Percentiles rank a stretch among this genome's conserved stretches.
These are phyloP conservation scores for Daldinia grandis DNA, from an alignment of 495 filamentous ascomycete species.

Conservation along the genomic window DNA sequence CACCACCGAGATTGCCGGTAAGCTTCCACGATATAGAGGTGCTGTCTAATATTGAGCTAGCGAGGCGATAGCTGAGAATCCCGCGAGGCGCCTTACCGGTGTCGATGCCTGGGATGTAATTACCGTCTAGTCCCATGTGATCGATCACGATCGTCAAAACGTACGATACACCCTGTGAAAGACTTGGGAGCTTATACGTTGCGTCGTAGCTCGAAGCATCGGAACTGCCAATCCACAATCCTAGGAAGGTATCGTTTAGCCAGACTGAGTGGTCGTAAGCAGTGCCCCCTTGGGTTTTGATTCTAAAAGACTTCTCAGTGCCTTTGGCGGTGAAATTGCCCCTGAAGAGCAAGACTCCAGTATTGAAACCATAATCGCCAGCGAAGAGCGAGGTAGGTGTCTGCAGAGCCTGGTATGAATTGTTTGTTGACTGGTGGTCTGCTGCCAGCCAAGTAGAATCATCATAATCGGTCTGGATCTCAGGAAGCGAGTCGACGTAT, in stretches of 20 bases:
- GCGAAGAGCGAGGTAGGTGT: conserved; percentile 73
- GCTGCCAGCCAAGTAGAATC: conserved; percentile 72
- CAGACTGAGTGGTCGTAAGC: conserved; percentile 67
- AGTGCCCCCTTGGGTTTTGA: conserved; percentile 69
- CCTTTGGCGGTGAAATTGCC: conserved; percentile 75
- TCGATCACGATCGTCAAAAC: conserved; percentile 76
- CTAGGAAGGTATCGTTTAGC: conserved; percentile 63
- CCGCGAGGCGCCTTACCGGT: conserved; percentile 75
- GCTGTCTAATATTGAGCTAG: conserved; percentile 59
- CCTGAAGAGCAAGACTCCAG: conserved; percentile 71
- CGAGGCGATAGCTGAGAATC: conserved; percentile 64
- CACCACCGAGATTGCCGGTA: conserved; percentile 79
- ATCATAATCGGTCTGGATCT: conserved; percentile 69
- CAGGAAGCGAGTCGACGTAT: conserved; percentile 73
- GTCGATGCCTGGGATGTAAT: conserved; percentile 67
- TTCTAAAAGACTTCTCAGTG: conserved; percentile 62
- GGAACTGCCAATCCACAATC: conserved; percentile 66
- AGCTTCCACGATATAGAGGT: conserved; percentile 69
- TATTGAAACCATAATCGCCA: conserved; percentile 78
- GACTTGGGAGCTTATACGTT: conserved; percentile 64
- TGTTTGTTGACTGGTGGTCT: conserved; percentile 63
- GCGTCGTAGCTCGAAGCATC: conserved; percentile 54
- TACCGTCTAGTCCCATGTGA: conserved; percentile 74
- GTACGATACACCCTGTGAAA: conserved; percentile 61
- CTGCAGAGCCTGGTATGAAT: conserved; percentile 57